Evolutionary conservation across 202 grass and related monocot genomes (phyloP).

Genomic region (Zizania palustris): DNA sequence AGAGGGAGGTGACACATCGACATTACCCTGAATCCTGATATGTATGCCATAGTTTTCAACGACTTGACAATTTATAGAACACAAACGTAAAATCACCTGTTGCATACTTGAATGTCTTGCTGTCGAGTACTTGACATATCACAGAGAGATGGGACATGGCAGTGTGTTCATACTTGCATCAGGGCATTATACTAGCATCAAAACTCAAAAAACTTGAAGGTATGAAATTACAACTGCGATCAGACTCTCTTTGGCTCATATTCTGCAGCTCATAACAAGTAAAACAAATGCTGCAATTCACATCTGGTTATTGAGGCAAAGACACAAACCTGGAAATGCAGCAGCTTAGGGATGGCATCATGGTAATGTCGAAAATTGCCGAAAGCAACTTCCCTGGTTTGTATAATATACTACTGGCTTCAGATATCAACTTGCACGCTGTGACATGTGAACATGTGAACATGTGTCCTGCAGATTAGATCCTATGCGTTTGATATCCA

Average conservation of each 20-base stretch:
- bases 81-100: slow-evolving; percentile 3
- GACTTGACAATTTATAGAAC: slow-evolving; percentile 6
- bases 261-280: slow-evolving; percentile 22
- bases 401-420: too few species aligned
- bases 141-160: neutral
- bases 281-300: slow-evolving; percentile 22
- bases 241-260: slow-evolving; percentile 26
- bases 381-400: too few species aligned
- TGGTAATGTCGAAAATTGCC: too few species aligned
- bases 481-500: neutral
- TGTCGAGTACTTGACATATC: neutral
- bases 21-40: neutral
- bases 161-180: neutral
- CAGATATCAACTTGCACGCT: too few species aligned
- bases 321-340: neutral
- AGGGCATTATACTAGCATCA: neutral
- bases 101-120: slow-evolving; percentile 7
- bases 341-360: neutral
- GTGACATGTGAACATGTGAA: neutral
- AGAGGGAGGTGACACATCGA: neutral
- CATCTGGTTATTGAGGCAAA: neutral
- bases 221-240: too few species aligned
- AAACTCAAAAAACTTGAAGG: too few species aligned
- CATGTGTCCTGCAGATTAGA: neutral
- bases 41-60: neutral